Base-by-base conservation (phyloP, 306 rosid species). In the Fragaria vesca region DNA sequence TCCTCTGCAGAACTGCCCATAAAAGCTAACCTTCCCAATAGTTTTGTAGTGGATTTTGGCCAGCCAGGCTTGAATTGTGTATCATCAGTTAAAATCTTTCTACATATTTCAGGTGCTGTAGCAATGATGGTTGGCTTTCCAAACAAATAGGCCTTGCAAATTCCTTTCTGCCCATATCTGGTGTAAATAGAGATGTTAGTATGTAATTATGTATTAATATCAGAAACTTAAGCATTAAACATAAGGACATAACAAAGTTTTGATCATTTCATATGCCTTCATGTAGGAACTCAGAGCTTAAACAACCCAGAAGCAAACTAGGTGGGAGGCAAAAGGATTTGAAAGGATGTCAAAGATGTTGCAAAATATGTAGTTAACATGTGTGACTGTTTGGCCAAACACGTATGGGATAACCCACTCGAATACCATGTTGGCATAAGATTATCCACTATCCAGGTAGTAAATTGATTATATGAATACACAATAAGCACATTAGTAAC, bases 121-220 rank as follows among this genome's bases (percentile, higher is more conserved):
- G 71, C 89, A 62, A 85, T 83, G 67, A 85, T 81, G 24, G 84
- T 85, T 24, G 89, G 89, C 72, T 71, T 79, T 54, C 89, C 89
- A 54, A 85, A 85, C 82, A 85, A 62, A 32, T 50, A 78, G 18
- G 74, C 76, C 76, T 65, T 85, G 82, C 82, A 85, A 6, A 82
- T 71, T 36, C 86, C 89, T 30, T 75, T 79, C 30, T 71, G 55
- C n/a, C 86, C 86, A 69, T 13, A 82, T 68, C 89, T 85, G 54
- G 8, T 20, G 26, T 32, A 24, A 42, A 34, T 5, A 61, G 16
- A 78, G 75, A 54, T 40, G 26, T 8, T 12, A 38, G 38, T 58
- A 40, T 40, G 45, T 7, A 40, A 40, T 6, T 40, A 26, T 60
- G 66, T 26, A 60, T 60, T 12, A 26, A 12, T 16, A 60, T 26